Percentiles rank a stretch among this genome's conserved stretches.
Evolutionary conservation across 306 rosid species (phyloP).

Genomic region (Vigna trinervia): DNA sequence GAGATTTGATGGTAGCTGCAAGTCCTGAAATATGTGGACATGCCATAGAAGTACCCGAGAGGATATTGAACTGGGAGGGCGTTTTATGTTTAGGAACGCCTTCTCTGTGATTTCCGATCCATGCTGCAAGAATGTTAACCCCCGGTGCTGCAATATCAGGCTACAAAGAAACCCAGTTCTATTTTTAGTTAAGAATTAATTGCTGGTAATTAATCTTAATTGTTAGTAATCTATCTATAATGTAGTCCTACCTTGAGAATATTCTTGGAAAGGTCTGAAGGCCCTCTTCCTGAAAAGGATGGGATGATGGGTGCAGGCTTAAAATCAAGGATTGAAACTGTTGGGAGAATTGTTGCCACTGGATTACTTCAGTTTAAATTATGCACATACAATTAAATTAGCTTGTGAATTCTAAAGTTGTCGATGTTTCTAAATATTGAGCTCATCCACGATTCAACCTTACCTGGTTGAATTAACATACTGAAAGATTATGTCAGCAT

Average conservation of each 20-base stretch:
- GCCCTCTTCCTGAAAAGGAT: not conserved
- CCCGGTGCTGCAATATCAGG: slow-evolving; percentile 21
- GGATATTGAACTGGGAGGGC: not conserved
- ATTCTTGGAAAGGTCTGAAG: not conserved
- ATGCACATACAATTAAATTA: not conserved
- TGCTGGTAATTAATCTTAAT: not conserved
- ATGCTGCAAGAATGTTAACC: not conserved
- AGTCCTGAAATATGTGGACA: not conserved
- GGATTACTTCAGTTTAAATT: not conserved
- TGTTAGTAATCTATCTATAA: no score
- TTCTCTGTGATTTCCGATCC: not conserved
- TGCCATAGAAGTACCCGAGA: not conserved
- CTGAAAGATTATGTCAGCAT: not conserved
- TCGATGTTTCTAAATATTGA: not conserved
- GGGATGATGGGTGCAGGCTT: not conserved
- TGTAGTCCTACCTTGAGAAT: not conserved
- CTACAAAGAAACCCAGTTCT: not conserved
- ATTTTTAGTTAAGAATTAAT: not conserved
- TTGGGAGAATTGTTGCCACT: slow-evolving; percentile 1
- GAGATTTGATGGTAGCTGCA: not conserved
- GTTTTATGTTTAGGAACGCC: not conserved
- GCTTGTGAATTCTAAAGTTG: not conserved
- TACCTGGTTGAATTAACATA: not conserved
- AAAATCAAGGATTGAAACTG: not conserved
- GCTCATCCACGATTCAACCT: not conserved